A percentile compares a stretch with the other conserved stretches of the same genome.
These are phyloP conservation scores for Zalerion maritima DNA, from an alignment of 495 filamentous ascomycete species.

Conservation along the genomic window DNA sequence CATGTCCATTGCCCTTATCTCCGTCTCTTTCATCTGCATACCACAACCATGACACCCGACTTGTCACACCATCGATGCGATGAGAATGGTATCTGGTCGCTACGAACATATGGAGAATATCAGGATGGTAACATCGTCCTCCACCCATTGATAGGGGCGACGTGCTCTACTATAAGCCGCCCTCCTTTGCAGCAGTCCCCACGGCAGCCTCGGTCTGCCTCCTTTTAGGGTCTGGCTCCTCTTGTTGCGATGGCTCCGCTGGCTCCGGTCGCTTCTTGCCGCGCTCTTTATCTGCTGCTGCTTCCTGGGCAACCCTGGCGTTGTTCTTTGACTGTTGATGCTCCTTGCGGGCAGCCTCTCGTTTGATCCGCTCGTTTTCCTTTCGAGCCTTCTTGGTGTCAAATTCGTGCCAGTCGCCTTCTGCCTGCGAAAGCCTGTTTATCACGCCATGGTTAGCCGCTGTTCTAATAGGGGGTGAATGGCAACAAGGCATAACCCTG, in stretches of 20 bases:
- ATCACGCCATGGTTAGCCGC: constrained; percentile 17
- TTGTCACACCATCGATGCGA: too few relatives aligned
- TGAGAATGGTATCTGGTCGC: too few relatives aligned
- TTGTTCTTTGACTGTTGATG: too few relatives aligned
- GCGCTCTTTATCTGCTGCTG: constrained; percentile 30
- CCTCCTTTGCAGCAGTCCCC: too few relatives aligned
- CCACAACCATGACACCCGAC: too few relatives aligned
- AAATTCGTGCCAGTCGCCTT: constrained; percentile 98
- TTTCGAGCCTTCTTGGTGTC: constrained; percentile 91
- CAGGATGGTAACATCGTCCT: too few relatives aligned
- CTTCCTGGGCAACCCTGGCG: constrained; percentile 25
- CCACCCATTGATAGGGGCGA: too few relatives aligned
- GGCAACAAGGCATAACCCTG: constrained; percentile 7
- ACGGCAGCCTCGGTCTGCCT: not conserved
- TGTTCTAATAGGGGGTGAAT: constrained; percentile 5
- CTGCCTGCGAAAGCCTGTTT: constrained; percentile 57
- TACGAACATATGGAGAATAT: too few relatives aligned
- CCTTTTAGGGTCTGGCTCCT: not conserved
- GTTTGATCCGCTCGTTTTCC: constrained; percentile 68
- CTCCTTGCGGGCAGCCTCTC: constrained; percentile 52
- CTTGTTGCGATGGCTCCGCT: constrained; percentile 6
- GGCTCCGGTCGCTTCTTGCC: constrained; percentile 31
- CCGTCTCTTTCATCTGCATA: too few relatives aligned
- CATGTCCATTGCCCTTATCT: too few relatives aligned
- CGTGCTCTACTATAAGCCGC: too few relatives aligned